phyloP scores from a whole-genome alignment of 2,329 filamentous ascomycete species.

The Colletotrichum sp. region DNA sequence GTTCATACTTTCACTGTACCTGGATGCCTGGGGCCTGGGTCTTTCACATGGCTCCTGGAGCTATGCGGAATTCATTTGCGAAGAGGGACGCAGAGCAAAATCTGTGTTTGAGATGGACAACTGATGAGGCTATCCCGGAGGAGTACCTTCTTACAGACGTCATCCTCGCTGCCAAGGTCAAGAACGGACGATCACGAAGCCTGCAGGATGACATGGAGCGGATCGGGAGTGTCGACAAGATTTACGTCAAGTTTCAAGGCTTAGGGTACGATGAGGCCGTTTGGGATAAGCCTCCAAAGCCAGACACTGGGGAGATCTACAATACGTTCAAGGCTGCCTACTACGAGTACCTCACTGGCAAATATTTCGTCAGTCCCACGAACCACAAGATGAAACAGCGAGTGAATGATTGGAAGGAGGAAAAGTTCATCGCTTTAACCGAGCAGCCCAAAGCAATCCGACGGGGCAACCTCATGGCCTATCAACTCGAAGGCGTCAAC shows the following conservation, averaged over 20 bases:
- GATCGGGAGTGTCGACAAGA: constrained; percentile 73
- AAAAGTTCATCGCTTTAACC: constrained; percentile 72
- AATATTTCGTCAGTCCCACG: constrained; percentile 67
- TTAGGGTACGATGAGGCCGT: constrained; percentile 89
- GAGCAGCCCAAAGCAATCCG: constrained; percentile 76
- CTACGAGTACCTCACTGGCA: constrained; percentile 81
- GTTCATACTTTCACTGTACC: constrained; percentile 80
- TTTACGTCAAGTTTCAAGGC: constrained; percentile 91
- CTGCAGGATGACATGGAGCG: constrained; percentile 70
- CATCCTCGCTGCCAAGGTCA: constrained; percentile 69
- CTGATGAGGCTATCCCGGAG: constrained; percentile 83
- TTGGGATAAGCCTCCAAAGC: constrained; percentile 81
- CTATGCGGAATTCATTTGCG: constrained; percentile 77
- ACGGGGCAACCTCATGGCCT: constrained; percentile 87
- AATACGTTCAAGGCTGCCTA: constrained; percentile 83
- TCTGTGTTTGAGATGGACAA: constrained; percentile 64
- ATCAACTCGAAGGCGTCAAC: constrained; percentile 91
- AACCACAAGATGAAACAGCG: constrained; percentile 68
- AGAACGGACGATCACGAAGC: constrained; percentile 30
- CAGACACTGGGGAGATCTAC: constrained; percentile 71
- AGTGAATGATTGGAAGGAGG: constrained; percentile 68
- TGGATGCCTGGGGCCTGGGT: constrained; percentile 95
- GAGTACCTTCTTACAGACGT: constrained; percentile 88
- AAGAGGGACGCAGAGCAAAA: constrained; percentile 66
- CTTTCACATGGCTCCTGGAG: constrained; percentile 67